Conservation (phyloP, 768 basidiomycete species). For the Lentinula lateritia region DNA sequence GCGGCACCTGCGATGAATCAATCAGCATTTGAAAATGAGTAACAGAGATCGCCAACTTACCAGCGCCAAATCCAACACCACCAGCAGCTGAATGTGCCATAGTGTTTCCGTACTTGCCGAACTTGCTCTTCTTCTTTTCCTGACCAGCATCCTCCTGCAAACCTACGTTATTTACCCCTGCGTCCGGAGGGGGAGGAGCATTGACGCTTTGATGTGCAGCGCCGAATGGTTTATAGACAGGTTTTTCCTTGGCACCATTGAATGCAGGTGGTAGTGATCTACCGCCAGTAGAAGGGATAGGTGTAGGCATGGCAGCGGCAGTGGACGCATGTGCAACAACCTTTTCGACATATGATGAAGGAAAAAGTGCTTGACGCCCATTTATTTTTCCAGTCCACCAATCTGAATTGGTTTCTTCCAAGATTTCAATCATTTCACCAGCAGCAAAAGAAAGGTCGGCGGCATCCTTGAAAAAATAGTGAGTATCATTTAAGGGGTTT, state of each 20-base stretch:
- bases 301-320: constrained; percentile 19
- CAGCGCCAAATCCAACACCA: constrained; percentile 33
- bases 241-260: constrained; percentile 6
- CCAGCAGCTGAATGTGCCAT: constrained; percentile 36
- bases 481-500: background rate
- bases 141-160: constrained; percentile 21
- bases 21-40: background rate
- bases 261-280: constrained; percentile 8
- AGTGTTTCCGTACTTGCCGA: constrained; percentile 36
- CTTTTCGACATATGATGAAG: constrained; percentile 66
- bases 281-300: constrained; percentile 5
- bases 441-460: constrained; percentile 69
- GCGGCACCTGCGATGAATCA: background rate
- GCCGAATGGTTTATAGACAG: constrained; percentile 11
- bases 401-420: constrained; percentile 68
- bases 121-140: constrained; percentile 38
- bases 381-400: constrained; percentile 81
- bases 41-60: background rate
- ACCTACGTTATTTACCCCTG: constrained; percentile 13
- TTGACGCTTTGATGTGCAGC: constrained; percentile 14
- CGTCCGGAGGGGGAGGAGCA: constrained; percentile 11
- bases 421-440: constrained; percentile 71
- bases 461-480: constrained; percentile 42
- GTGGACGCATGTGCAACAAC: constrained; percentile 16
- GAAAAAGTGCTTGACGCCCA: constrained; percentile 68